Percentiles rank a stretch among this genome's conserved stretches.
phyloP scores from a whole-genome alignment of 75 land plant species.

The Gnetum montanum region DNA sequence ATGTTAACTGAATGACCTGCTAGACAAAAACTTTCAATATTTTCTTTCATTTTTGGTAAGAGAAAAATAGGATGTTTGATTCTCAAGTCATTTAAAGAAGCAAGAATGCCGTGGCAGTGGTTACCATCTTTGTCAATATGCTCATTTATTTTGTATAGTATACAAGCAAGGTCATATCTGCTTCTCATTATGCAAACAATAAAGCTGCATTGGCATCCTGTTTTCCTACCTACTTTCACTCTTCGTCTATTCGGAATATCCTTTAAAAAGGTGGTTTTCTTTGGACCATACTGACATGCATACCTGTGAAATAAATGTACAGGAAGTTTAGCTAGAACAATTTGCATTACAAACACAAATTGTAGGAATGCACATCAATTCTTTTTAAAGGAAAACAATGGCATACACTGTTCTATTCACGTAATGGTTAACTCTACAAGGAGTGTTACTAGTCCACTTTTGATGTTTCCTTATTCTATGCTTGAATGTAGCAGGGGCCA shows the following conservation, averaged over 20 bases:
- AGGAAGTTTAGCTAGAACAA: no score
- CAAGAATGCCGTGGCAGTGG: not conserved
- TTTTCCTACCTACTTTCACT: not conserved
- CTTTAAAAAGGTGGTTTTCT: not conserved
- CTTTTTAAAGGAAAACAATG: not conserved
- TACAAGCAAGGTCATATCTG: not conserved
- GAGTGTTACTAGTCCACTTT: not conserved
- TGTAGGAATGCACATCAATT: not conserved
- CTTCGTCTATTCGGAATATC: not conserved
- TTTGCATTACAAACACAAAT: not conserved
- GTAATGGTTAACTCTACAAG: not conserved
- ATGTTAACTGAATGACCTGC: no score
- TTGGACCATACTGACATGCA: not conserved
- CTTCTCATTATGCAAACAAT: not conserved
- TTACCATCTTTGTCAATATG: not conserved
- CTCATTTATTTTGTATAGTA: not conserved
- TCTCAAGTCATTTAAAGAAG: no score
- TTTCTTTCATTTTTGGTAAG: not conserved
- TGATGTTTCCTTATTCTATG: not conserved
- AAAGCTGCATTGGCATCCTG: not conserved
- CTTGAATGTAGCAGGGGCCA: not conserved
- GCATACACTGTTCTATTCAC: not conserved
- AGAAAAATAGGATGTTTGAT: not conserved
- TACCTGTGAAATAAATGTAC: not conserved
- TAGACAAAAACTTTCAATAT: not conserved